Conservation (phyloP, 2,329 filamentous ascomycete species). For the Paecilomyces sp. region DNA sequence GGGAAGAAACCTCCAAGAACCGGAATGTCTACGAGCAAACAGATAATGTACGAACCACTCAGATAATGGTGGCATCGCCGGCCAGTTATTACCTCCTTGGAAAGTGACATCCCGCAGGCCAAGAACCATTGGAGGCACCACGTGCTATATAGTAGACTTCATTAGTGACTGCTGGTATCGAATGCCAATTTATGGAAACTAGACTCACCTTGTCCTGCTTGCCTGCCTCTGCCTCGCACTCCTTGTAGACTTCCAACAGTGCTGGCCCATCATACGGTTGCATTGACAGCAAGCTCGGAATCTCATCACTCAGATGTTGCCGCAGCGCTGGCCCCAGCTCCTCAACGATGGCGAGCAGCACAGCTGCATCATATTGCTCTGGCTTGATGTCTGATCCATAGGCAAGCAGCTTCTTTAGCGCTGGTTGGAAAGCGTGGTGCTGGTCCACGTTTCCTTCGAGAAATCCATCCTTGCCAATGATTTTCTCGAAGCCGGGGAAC, state of each 20-base stretch:
- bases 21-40: neutral
- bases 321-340: neutral
- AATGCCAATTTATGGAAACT: neutral
- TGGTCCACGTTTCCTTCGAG: slow-evolving; percentile 1
- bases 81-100: neutral
- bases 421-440: slow-evolving; percentile 1
- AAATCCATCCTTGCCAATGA: neutral
- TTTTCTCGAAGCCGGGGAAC: slow-evolving; percentile 1
- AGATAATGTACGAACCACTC: neutral
- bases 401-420: neutral
- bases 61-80: neutral
- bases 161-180: neutral
- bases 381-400: neutral
- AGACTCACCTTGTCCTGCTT: slow-evolving; percentile 1
- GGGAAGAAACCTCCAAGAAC: neutral
- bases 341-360: neutral
- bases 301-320: slow-evolving; percentile 1
- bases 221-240: neutral
- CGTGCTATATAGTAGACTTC: neutral
- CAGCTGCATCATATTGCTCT: neutral
- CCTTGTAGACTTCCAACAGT: slow-evolving; percentile 1
- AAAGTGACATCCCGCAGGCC: neutral
- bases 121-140: neutral
- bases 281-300: neutral
- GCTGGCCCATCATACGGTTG: neutral